Conservation (phyloP, 257 asterid genomes). For the Misopates orontium region DNA sequence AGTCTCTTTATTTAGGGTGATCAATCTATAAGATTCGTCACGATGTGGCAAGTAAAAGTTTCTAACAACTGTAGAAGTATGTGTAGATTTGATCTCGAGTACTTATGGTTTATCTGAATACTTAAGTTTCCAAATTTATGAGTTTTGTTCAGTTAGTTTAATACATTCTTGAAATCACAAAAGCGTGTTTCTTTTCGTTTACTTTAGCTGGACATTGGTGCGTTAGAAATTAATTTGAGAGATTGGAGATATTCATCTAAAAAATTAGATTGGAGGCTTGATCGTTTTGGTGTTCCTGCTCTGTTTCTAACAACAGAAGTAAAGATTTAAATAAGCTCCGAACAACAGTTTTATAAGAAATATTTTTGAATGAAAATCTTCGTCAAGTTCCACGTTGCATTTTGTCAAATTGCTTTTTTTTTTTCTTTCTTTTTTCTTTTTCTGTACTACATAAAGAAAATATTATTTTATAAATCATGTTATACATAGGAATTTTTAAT, state of each 20-base stretch:
- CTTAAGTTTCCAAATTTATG: background rate
- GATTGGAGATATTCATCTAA: background rate
- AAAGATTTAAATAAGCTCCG: slow-evolving; percentile 1
- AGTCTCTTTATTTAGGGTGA: slow-evolving; percentile 5
- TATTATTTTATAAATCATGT: slow-evolving; percentile 5
- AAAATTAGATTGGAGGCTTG: slow-evolving; percentile 20
- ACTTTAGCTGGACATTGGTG: slow-evolving; percentile 15
- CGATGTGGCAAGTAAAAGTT: background rate
- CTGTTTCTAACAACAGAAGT: background rate
- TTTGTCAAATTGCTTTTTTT: slow-evolving; percentile 1
- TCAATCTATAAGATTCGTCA: slow-evolving; percentile 8
- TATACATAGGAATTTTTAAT: background rate
- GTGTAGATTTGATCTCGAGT: slow-evolving; percentile 1
- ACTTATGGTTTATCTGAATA: background rate
- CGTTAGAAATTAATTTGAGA: background rate
- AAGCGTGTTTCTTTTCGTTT: background rate
- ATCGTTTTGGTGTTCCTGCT: slow-evolving; percentile 10
- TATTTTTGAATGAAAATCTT: slow-evolving; percentile 15
- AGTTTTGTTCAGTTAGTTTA: slow-evolving; percentile 15
- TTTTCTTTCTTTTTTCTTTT: too few relatives aligned
- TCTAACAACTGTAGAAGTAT: background rate
- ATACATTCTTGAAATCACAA: background rate
- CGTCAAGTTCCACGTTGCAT: slow-evolving; percentile 12
- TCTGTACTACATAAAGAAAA: slow-evolving; percentile 10
- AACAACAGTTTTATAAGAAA: slow-evolving; percentile 1